Evolutionary conservation across 2,329 filamentous ascomycete genomes (phyloP), one percentile per base, ranked within the genome.

Genomic region (Xenoacremonium recifei): DNA sequence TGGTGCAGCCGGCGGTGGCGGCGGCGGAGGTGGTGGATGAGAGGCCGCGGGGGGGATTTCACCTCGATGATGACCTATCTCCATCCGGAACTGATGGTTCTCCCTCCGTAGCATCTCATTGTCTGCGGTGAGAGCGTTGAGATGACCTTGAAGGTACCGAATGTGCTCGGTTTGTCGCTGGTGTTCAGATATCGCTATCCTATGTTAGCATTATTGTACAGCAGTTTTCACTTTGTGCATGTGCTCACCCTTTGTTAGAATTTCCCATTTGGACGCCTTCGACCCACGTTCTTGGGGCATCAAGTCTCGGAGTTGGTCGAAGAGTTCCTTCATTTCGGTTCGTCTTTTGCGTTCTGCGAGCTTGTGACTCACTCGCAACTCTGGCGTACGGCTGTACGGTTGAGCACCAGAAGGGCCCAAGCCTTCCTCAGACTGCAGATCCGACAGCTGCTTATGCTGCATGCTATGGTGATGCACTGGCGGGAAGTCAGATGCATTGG

Each of bases 261-360:
- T 90, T 56, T 95, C 88, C 88, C 88, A 95, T 56, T 95, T 95
- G 53, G 87, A 91, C 0, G 88, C 88, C 62, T 93, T 95, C 18
- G 85, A 85, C 2, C 88, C 88, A 13, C 88, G 80, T 55, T 89
- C 87, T 53, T 89, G 85, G 2, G 87, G 87, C 68, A 92, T 84
- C 27, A 89, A 72, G 51, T 87, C 84, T 52, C 89, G 80, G 7
- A 93, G 69, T 54, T 89, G 84, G 51, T 93, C 88, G 58, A 93
- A 93, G 0, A 93, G 69, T 57, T 88, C 84, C 68, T 93, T 93
- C 88, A 93, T 93, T 61, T 93, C 88, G 7, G 87, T 91, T 47
- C 88, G 75, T 29, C 88, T 79, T 69, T 93, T 93, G 27, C 88
- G 77, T 66, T 93, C 88, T 0, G 88, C 88, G 42, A 93, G 77